Evolutionary conservation across 2,329 filamentous ascomycete species (phyloP).

Genomic region (Aspergillus latus): DNA sequence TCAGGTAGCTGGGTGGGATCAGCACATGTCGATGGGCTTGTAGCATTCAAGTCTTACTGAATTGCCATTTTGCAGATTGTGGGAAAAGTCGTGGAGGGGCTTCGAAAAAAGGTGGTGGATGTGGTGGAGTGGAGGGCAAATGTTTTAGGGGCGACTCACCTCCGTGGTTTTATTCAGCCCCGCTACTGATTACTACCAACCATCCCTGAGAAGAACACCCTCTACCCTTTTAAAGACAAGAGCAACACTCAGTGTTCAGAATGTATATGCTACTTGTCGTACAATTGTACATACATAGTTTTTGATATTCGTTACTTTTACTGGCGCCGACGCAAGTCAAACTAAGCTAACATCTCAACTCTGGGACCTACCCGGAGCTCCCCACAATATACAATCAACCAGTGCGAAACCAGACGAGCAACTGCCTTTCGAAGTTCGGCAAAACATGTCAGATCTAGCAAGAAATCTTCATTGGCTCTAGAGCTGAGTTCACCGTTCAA

Average conservation of each 20-base stretch:
- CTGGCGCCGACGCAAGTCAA: background rate
- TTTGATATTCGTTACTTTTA: background rate
- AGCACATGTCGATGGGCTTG: constrained; percentile 15
- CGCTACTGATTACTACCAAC: background rate
- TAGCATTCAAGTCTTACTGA: constrained; percentile 27
- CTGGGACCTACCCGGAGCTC: background rate
- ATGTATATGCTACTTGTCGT: background rate
- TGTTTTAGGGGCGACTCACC: constrained; percentile 20
- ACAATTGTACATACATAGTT: background rate
- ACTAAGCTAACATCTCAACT: background rate
- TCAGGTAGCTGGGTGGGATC: constrained; percentile 72
- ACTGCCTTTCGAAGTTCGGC: no score
- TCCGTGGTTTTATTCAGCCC: constrained; percentile 6
- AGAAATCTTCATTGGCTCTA: background rate
- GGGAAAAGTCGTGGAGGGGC: constrained; percentile 2
- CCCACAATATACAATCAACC: background rate
- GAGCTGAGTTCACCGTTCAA: background rate
- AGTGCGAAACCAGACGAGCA: background rate
- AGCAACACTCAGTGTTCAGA: background rate
- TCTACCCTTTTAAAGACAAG: background rate
- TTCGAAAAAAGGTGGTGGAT: constrained; percentile 13
- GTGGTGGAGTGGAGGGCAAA: constrained; percentile 17
- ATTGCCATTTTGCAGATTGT: constrained; percentile 33
- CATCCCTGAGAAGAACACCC: no score
- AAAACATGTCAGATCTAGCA: background rate